Conservation (phyloP, 805 yeast genomes). For the Myxozyma nipponensis region DNA sequence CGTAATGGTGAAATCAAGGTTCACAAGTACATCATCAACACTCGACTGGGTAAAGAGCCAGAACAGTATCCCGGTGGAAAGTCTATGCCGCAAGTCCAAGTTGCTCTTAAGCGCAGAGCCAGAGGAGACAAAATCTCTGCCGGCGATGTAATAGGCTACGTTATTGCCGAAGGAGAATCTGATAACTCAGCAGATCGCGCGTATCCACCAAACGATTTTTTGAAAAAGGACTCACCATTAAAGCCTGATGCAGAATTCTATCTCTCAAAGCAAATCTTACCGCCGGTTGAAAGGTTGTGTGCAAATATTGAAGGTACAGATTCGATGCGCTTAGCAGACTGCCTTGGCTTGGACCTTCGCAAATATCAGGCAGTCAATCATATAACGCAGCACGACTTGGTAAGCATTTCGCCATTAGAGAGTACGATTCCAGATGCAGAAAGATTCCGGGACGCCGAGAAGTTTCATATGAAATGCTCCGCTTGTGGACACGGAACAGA, state of each 20-base stretch:
- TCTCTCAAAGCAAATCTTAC: conserved; percentile 80
- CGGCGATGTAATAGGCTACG: conserved; percentile 84
- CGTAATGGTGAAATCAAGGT: conserved; percentile 59
- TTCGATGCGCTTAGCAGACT: conserved; percentile 66
- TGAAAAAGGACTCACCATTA: conserved; percentile 5
- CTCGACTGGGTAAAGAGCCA: conserved; percentile 88
- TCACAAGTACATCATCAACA: conserved; percentile 72
- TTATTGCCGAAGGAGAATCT: conserved; percentile 54
- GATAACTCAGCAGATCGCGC: conserved; percentile 72
- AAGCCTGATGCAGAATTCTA: conserved; percentile 55
- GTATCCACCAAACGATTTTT: conserved; percentile 69
- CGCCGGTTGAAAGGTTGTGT: conserved; percentile 83
- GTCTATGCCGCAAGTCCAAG: conserved; percentile 79
- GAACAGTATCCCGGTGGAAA: conserved; percentile 74
- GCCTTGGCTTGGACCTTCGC: conserved; percentile 72
- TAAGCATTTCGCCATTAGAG: conserved; percentile 61
- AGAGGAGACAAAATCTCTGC: conserved; percentile 84
- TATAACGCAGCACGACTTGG: conserved; percentile 18
- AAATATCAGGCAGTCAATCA: conserved; percentile 44
- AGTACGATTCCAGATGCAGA: conserved; percentile 77
- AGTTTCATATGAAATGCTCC: conserved; percentile 54
- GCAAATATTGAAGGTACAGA: conserved; percentile 87
- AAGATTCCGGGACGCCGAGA: conserved; percentile 65
- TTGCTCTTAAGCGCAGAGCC: conserved; percentile 74
- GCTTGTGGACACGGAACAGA: conserved; percentile 56